phyloP scores from a whole-genome alignment of 176 grass and related monocot species.

The Musa beccarii region DNA sequence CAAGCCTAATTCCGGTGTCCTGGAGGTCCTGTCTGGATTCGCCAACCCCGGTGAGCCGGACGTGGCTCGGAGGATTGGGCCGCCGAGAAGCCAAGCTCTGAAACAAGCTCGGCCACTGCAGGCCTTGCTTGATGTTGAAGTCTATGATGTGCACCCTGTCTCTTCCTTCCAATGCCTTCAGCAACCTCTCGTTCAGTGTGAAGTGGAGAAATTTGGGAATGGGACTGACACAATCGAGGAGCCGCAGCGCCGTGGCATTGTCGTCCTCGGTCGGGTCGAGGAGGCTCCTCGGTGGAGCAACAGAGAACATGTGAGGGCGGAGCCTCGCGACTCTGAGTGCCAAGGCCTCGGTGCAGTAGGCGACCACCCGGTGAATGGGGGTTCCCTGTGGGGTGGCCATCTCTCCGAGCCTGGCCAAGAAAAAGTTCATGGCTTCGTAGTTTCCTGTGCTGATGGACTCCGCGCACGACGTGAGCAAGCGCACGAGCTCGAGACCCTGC shows the following conservation, averaged over 20 bases:
- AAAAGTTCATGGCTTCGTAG: conserved; percentile 64
- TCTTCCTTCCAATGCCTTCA: conserved; percentile 74
- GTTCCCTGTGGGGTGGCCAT: conserved; percentile 51
- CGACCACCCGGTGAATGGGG: conserved; percentile 60
- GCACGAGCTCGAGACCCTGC: conserved; percentile 33
- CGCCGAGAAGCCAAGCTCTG: conserved; percentile 67
- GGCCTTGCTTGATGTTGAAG: conserved; percentile 94
- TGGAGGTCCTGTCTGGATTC: conserved; percentile 76
- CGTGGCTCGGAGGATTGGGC: conserved; percentile 42
- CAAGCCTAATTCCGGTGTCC: conserved; percentile 50
- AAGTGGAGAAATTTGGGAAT: conserved; percentile 87
- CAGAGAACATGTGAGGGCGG: conserved; percentile 65
- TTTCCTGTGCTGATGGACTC: conserved; percentile 50
- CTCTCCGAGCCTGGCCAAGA: conserved; percentile 64
- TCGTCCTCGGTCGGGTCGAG: conserved; percentile 47
- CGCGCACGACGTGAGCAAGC: conserved; percentile 57
- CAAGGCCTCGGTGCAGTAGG: conserved; percentile 83
- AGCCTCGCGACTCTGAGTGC: conserved; percentile 43
- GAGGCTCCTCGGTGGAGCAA: conserved; percentile 50
- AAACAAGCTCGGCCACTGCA: conserved; percentile 84
- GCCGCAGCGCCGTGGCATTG: conserved; percentile 45
- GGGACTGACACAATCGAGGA: conserved; percentile 64
- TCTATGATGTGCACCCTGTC: conserved; percentile 95
- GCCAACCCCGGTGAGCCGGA: conserved; percentile 82
- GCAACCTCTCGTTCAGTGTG: conserved; percentile 64